Percentiles rank a stretch among this genome's conserved stretches.
These are phyloP conservation scores for Microdochium bolleyi DNA, from an alignment of 2,329 filamentous ascomycete species.

Conservation along the genomic window DNA sequence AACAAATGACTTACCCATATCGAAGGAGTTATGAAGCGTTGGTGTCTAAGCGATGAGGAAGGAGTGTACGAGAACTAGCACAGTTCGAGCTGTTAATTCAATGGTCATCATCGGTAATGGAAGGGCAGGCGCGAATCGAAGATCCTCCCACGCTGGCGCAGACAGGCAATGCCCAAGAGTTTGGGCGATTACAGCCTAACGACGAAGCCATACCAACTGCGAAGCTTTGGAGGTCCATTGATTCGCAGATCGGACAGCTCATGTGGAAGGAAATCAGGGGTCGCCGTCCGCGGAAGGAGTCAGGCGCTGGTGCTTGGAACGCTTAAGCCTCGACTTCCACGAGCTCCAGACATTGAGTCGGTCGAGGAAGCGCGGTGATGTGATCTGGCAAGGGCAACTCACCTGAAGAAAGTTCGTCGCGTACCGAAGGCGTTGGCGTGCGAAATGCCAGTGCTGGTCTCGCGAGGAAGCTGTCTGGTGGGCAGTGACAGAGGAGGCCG, in stretches of 20 bases:
- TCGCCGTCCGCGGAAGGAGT: too few species aligned
- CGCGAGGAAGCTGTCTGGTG: neutral
- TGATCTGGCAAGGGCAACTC: neutral
- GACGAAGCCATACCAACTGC: too few species aligned
- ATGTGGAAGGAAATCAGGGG: too few species aligned
- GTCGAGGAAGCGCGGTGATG: too few species aligned
- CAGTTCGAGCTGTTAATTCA: neutral
- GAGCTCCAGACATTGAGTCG: too few species aligned
- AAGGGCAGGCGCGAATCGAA: neutral
- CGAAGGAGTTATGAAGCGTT: neutral
- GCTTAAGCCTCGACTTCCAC: too few species aligned
- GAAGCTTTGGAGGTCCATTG: too few species aligned
- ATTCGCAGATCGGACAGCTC: too few species aligned
- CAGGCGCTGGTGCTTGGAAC: too few species aligned
- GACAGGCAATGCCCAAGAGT: too few species aligned
- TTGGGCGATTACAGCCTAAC: too few species aligned
- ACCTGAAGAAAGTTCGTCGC: neutral
- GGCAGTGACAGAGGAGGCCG: neutral
- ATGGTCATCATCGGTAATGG: neutral
- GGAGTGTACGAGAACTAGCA: neutral
- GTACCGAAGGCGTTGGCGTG: neutral
- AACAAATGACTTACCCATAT: conserved; percentile 1
- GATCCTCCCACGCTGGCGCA: too few species aligned
- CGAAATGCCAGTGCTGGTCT: neutral
- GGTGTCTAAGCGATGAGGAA: neutral